Percentiles rank a stretch among this genome's conserved stretches.
phyloP scores from a whole-genome alignment of 2,329 filamentous ascomycete genomes.

The Aspergillus piperis region DNA sequence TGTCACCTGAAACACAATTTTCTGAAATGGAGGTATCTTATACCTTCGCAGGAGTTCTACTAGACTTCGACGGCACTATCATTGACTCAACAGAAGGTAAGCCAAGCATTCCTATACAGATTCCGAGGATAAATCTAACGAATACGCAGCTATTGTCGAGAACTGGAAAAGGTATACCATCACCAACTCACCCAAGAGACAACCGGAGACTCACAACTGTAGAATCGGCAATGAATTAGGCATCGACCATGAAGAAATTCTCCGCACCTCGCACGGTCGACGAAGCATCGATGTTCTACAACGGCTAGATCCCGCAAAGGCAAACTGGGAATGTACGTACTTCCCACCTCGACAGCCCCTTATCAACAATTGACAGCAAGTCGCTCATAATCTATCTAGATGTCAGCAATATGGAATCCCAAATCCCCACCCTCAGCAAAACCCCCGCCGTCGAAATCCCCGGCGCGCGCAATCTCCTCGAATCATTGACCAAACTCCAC shows the following conservation, averaged over 20 bases:
- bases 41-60: slow-evolving; percentile 6
- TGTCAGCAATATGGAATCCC: slow-evolving; percentile 8
- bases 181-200: too few species aligned
- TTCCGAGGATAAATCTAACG: neutral
- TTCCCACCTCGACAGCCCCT: neutral
- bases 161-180: slow-evolving; percentile 11
- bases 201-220: neutral
- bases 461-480: slow-evolving; percentile 3
- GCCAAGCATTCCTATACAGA: too few species aligned
- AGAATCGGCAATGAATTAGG: slow-evolving; percentile 7
- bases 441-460: slow-evolving; percentile 5
- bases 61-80: slow-evolving; percentile 12
- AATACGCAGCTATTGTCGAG: slow-evolving; percentile 1
- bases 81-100: slow-evolving; percentile 12
- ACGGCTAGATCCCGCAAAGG: slow-evolving; percentile 3
- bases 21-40: neutral
- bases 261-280: slow-evolving; percentile 7
- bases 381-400: neutral
- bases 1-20: neutral
- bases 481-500: neutral
- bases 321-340: slow-evolving; percentile 10
- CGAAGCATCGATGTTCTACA: slow-evolving; percentile 7
- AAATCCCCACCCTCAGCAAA: neutral
- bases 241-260: slow-evolving; percentile 3
- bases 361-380: too few species aligned